Base-by-base conservation (phyloP, 176 grass and related monocot genomes). In the Secale cereale region DNA sequence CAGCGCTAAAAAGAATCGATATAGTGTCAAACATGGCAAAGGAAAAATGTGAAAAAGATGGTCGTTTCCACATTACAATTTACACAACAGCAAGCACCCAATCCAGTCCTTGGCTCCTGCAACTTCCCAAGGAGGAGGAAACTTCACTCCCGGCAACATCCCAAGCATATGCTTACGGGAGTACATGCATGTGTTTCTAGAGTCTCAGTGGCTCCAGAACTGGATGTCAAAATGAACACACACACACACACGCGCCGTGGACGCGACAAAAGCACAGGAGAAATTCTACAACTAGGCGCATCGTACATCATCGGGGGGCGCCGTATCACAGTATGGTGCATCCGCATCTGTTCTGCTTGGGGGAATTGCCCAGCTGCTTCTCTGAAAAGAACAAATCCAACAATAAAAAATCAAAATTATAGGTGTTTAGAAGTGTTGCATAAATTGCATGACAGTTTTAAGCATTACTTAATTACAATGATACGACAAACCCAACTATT, bases 291-390 rank as follows among this genome's bases (percentile, higher is more conserved):
- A 4, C 84, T 89, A 86, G 36, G 73, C 6, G 59, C 59, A 86
- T 79, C 85, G 64, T 52, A 74, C 88, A 82, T 33, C 71, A 81
- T 45, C 68, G 65, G 78, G 22, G 39, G 66, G 32, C 22, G 14
- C 31, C 27, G 43, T 74, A 83, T 97, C 89, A 97, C 35, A 97
- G 85, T 65, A 97, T 97, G 31, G 71, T 90, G 80, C 94, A 97
- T 74, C 78, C 82, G 80, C 94, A 97, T 92, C 89, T 90, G 78
- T 80, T 96, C 83, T 97, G 85, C 82, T 86, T 84, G 32, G 54
- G 74, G 20, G 82, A 80, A 84, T 84, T 91, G 40, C 79, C 84
- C 41, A 89, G 87, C 64, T 87, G 82, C 88, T 93, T 94, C 82
- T 90, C 94, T 97, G 89, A 9, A 84, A 87, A 84, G 8, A 52